A percentile compares a stretch with the other conserved stretches of the same genome.
These are phyloP conservation scores for Tetrapyrgos nigripes DNA, from an alignment of 1,284 basidiomycete genomes.

Conservation along the genomic window DNA sequence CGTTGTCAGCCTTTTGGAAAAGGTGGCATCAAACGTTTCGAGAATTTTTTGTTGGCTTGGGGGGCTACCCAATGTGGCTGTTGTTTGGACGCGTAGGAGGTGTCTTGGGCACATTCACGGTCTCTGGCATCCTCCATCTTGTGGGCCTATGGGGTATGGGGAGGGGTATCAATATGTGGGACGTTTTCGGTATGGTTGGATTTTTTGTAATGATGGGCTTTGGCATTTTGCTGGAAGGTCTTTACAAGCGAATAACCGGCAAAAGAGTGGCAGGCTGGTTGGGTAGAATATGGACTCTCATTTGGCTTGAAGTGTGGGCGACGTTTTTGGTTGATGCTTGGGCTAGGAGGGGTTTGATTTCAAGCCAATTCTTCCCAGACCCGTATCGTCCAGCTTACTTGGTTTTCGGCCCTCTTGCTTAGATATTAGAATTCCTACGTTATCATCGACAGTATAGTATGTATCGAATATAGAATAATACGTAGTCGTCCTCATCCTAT, in stretches of 20 bases:
- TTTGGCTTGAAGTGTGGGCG: conserved; percentile 53
- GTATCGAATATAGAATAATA: not conserved
- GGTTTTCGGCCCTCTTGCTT: conserved; percentile 8
- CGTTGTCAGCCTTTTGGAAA: conserved; percentile 49
- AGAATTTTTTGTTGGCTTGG: conserved; percentile 41
- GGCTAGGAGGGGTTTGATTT: conserved; percentile 51
- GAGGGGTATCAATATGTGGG: conserved; percentile 43
- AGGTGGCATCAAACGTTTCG: conserved; percentile 55
- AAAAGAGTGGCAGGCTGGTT: conserved; percentile 47
- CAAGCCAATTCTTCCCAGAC: conserved; percentile 43
- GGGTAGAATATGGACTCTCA: conserved; percentile 57
- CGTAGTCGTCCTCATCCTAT: not conserved
- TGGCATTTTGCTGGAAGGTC: conserved; percentile 54
- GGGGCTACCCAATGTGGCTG: conserved; percentile 31
- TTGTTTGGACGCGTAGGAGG: conserved; percentile 52
- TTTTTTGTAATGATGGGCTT: conserved; percentile 66
- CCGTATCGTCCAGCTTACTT: conserved; percentile 14
- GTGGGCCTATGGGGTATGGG: conserved; percentile 65
- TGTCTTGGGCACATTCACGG: conserved; percentile 46
- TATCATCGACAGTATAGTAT: not conserved
- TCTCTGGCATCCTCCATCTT: conserved; percentile 64
- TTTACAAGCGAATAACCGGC: conserved; percentile 49
- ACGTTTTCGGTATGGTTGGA: conserved; percentile 49
- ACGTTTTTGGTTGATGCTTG: conserved; percentile 57
- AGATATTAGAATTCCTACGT: not conserved